Evolutionary conservation across 148 eudicot genomes (phyloP).

Genomic region (Heliosperma pusillum): DNA sequence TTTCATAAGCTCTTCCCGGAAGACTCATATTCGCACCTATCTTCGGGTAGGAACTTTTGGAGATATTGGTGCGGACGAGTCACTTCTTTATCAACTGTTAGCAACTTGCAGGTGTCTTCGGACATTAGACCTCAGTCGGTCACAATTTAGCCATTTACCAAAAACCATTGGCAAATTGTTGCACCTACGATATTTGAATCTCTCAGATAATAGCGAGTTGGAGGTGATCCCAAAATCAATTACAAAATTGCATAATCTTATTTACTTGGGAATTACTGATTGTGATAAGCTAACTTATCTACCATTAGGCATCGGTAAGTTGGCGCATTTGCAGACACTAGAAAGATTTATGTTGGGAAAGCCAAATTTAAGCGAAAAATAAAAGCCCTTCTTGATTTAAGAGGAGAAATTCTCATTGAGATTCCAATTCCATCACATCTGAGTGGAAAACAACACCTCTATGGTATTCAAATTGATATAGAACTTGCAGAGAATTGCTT

Average conservation of each 20-base stretch:
- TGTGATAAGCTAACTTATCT: neutral
- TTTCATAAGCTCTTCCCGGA: neutral
- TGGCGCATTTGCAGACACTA: neutral
- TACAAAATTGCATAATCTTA: neutral
- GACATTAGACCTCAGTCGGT: neutral
- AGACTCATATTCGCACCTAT: conserved; percentile 15
- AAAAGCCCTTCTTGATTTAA: neutral
- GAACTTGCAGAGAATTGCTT: too few relatives aligned
- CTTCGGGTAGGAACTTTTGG: neutral
- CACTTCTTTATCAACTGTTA: neutral
- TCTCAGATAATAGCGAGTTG: neutral
- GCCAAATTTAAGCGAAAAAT: neutral
- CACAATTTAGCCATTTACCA: neutral
- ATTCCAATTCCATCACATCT: neutral
- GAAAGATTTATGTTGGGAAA: neutral
- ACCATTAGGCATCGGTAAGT: neutral
- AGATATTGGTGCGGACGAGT: too few relatives aligned
- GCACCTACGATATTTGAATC: conserved; percentile 10
- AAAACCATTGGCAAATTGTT: conserved; percentile 2
- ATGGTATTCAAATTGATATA: too few relatives aligned
- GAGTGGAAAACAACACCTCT: neutral
- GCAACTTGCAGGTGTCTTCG: neutral
- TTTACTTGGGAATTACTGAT: neutral
- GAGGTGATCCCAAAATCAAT: neutral
- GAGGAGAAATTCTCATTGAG: neutral